Base-by-base conservation (phyloP, 164 flowering plant species). In the Amborella trichopoda region DNA sequence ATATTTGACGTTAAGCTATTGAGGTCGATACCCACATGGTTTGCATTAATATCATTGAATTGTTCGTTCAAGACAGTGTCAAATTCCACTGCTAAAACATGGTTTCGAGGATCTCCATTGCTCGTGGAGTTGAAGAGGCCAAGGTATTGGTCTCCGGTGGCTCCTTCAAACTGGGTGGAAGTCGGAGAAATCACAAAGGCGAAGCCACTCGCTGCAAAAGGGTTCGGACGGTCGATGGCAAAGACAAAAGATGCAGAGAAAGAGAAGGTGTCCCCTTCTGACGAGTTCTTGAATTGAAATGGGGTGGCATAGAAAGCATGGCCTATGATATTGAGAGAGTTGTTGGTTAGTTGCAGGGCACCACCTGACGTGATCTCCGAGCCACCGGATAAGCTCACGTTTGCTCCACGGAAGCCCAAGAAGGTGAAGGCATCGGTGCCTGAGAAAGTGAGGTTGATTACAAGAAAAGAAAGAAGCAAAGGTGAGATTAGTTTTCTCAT, bases 11-110 rank as follows among this genome's bases (percentile, higher is more conserved):
- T 23, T 12, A 68, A 48, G 1, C 61, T 39, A 18, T 62, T 55
- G 3, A 76, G 54, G 52, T 81, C 80, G 5, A 85, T 33, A 1
- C 78, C 91, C 0, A 85, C 48, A 52, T 85, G 95, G 44, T 85
- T 85, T 8, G 45, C 80, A 28, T 68, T 71, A 48, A 70, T 60
- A 50, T 85, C 88, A 0, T 66, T 75, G 11, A 78, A 61, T 6
- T 23, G 19, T 4, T 74, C 70, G 37, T 83, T 57, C 8, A 56
- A 63, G 41, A 51, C 59, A 0, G 94, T 78, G 49, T 80, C 94
- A 33, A 83, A 80, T 52, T 80, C 94, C 0, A 83, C 77, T 1
- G 74, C 72, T 3, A 71, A 30, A 2, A 76, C 17, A 25, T 70
- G 74, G 39, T 76, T 68, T 11, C 59, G 21, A 14, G 61, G 2